Evolutionary conservation across 176 grass and related monocot species (phyloP), one percentile per base, ranked within the genome.

Genomic region (Lolium multiflorum): DNA sequence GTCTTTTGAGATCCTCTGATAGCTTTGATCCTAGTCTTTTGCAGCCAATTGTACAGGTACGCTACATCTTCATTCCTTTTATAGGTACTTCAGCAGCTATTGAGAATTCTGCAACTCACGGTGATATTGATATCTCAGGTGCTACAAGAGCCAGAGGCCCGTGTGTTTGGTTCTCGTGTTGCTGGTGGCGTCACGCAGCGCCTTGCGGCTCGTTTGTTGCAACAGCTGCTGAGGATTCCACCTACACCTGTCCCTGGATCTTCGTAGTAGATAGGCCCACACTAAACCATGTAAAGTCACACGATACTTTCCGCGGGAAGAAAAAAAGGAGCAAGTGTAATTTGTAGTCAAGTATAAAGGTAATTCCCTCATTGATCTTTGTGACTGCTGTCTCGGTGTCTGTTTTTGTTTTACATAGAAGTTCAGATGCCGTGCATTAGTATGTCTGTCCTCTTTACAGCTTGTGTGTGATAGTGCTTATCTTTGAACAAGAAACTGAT

Each of bases 21-120:
- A 91, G 81, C 86, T 98, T 98, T 25, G 97, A 98, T 89, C 97
- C 97, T 26, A 96, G 88, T 83, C 85, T 96, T 90, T 86, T 98
- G 63, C 94, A 90, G 79, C 97, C 97, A 81, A 92, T 98, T 60
- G 85, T 96, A 39, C 92, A 98, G 94, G 97, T 98, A 91, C 14
- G 7, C 66, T 77, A 26, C 76, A 59, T 5, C 26, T 78, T 71
- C 47, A 72, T 73, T 66, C 69, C 61, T 35, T 48, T 57, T 14
- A 20, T 28, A 70, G 55, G 9, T 8, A 21, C 6, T 75, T 75
- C 48, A 81, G 12, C 24, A 50, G 31, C n/a, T 63, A 71, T 22
- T 52, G 2, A 72, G 52, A 84, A 74, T 20, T 49, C 39, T 78
- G 31, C 46, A 17, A 74, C 75, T 84, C 38, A 76, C 28, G 44